phyloP scores from a whole-genome alignment of 2,329 filamentous ascomycete genomes.

The Sclerotinia sclerotiorum region DNA sequence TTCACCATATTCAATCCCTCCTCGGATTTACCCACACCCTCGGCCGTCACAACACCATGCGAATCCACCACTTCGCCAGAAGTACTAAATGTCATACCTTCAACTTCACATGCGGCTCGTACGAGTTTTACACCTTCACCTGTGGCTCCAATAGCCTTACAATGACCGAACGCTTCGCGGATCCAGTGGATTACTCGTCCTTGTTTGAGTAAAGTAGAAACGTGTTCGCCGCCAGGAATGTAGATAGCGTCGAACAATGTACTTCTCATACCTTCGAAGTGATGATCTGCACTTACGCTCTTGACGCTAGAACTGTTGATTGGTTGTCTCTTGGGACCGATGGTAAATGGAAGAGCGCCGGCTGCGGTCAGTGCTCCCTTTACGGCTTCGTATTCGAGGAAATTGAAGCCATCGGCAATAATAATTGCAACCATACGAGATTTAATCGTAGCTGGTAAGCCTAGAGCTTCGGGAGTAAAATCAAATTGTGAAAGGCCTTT shows the following conservation, averaged over 20 bases:
- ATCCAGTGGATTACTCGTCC: constrained; percentile 76
- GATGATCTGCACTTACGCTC: constrained; percentile 68
- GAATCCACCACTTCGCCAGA: constrained; percentile 56
- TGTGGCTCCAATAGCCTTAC: constrained; percentile 75
- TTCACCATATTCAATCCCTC: constrained; percentile 62
- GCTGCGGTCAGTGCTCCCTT: constrained; percentile 61
- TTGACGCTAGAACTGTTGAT: constrained; percentile 48
- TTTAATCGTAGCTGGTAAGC: constrained; percentile 60
- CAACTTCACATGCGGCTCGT: constrained; percentile 46
- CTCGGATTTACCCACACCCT: constrained; percentile 49
- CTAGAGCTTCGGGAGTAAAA: constrained; percentile 53
- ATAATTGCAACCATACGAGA: constrained; percentile 73
- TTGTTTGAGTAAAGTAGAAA: constrained; percentile 63
- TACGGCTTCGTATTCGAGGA: constrained; percentile 62
- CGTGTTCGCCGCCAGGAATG: constrained; percentile 67
- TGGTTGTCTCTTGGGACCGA: constrained; percentile 65
- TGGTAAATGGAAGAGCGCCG: constrained; percentile 68
- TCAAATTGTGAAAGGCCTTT: constrained; percentile 69
- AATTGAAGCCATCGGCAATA: constrained; percentile 75
- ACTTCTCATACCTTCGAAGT: constrained; percentile 75
- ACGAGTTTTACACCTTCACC: constrained; percentile 70
- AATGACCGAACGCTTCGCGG: constrained; percentile 76
- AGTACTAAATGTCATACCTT: constrained; percentile 47
- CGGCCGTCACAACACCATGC: constrained; percentile 75
- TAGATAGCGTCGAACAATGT: constrained; percentile 81